A percentile compares a stretch with the other conserved stretches of the same genome.
These are phyloP conservation scores for Wickerhamomyces strasburgensis DNA, from an alignment of 805 yeast genomes.

Conservation along the genomic window DNA sequence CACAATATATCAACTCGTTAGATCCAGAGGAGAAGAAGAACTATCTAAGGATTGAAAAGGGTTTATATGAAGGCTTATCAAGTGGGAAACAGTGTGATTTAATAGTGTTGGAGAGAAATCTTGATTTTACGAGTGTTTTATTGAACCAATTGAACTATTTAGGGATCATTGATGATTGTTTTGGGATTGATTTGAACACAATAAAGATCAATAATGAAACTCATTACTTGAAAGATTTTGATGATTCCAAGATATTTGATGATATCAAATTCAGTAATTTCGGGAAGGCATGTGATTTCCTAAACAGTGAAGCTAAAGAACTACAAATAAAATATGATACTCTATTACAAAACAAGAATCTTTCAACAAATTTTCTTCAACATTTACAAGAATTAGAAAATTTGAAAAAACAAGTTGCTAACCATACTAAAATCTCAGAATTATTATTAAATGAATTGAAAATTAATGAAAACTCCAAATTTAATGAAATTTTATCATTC, in stretches of 20 bases:
- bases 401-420: conserved; percentile 61
- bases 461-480: conserved; percentile 19
- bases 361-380: conserved; percentile 61
- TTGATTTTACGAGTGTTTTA: conserved; percentile 68
- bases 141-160: conserved; percentile 74
- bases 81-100: conserved; percentile 56
- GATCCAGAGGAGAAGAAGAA: conserved; percentile 24
- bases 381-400: conserved; percentile 62
- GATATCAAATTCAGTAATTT: conserved; percentile 58
- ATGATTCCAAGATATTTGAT: conserved; percentile 20
- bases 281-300: conserved; percentile 67
- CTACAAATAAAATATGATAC: conserved; percentile 66
- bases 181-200: conserved; percentile 43
- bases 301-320: conserved; percentile 65
- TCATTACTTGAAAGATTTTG: conserved; percentile 10
- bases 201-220: conserved; percentile 23
- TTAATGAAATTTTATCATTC: conserved; percentile 48
- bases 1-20: background rate
- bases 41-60: conserved; percentile 19
- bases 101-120: conserved; percentile 70
- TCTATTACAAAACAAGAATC: conserved; percentile 8
- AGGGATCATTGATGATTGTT: conserved; percentile 75
- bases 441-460: conserved; percentile 39
- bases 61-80: conserved; percentile 33
- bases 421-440: conserved; percentile 75